Conservation (phyloP, 2,329 filamentous ascomycete genomes). For the Lachnellula occidentalis region DNA sequence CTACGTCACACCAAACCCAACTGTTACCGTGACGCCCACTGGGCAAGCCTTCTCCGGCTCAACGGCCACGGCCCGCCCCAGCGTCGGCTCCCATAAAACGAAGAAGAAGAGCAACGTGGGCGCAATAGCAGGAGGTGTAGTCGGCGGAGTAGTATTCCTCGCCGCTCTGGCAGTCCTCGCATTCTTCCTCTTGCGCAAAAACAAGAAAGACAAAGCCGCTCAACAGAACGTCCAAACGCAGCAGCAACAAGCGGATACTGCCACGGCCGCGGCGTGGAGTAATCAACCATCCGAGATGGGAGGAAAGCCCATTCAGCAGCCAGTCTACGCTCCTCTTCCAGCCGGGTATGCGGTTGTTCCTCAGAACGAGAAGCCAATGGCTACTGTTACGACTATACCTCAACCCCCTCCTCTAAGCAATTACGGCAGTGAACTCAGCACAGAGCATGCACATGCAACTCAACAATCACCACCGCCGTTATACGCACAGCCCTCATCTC, state of each 20-base stretch:
- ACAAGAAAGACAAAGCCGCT: conserved; percentile 7
- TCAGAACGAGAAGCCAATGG: neutral
- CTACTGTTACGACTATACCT: neutral
- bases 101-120: conserved; percentile 11
- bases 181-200: conserved; percentile 16
- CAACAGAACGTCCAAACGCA: neutral
- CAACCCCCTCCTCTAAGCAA: neutral
- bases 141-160: conserved; percentile 17
- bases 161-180: conserved; percentile 9
- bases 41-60: neutral
- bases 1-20: neutral
- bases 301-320: conserved; percentile 2
- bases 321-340: neutral
- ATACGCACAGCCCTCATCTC: conserved; percentile 7
- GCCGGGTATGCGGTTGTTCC: neutral
- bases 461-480: conserved; percentile 8
- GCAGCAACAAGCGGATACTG: conserved; percentile 12
- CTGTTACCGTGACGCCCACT: neutral
- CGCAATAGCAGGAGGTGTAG: conserved; percentile 19
- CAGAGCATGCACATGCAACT: neutral
- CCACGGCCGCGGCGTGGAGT: conserved; percentile 7
- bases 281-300: conserved; percentile 11
- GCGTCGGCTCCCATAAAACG: conserved; percentile 4
- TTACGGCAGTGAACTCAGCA: neutral
- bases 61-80: neutral